Evolutionary conservation across 768 basidiomycete species (phyloP), one percentile per base, ranked within the genome.

Genomic region (Xerocomellus dryophilus): DNA sequence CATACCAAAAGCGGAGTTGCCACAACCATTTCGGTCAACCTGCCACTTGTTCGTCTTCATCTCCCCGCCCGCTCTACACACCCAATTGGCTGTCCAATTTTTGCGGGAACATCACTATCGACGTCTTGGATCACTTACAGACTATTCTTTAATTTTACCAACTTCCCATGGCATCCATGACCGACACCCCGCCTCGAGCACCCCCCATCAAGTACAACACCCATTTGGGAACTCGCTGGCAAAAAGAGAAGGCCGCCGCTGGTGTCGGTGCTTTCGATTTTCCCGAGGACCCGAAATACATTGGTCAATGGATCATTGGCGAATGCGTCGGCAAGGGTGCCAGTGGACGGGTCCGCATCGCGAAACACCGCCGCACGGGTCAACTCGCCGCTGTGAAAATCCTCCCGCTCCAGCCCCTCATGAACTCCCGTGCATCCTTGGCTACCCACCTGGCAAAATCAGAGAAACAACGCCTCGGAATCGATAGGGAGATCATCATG

Each of bases 321-420:
- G 90, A 92, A 70, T 95, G 92, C 60, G 86, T 97, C 51, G 94
- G 94, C 7, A 94, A 94, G 73, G 94, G 94, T 47, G 90, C 91
- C 31, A 91, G 89, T 61, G 94, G 94, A 66, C 90, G 92, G 51
- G 95, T 98, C 67, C 93, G 93, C 73, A 89, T 98, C 59, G 96
- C 93, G 20, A 85, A 84, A 60, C 94, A 98, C 68, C 80, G 81
- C 20, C 77, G 79, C 35, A 94, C 94, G 8, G 89, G 90, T 12
- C 87, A 95, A 68, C 88, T 94, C 67, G 95, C 96, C 47, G 96
- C 96, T 7, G 85, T 97, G 70, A 98, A 98, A 75, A 97, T 98
- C 54, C 84, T 98, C 25, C 93, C 94, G 10, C 78, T 93, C 27
- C 85, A 88, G 49, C 84, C 90, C 18, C 75, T 92, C 32, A 78